These are phyloP conservation scores for Ganoderma lingzhi DNA, from an alignment of 1,284 basidiomycete species.

Conservation along the genomic window DNA sequence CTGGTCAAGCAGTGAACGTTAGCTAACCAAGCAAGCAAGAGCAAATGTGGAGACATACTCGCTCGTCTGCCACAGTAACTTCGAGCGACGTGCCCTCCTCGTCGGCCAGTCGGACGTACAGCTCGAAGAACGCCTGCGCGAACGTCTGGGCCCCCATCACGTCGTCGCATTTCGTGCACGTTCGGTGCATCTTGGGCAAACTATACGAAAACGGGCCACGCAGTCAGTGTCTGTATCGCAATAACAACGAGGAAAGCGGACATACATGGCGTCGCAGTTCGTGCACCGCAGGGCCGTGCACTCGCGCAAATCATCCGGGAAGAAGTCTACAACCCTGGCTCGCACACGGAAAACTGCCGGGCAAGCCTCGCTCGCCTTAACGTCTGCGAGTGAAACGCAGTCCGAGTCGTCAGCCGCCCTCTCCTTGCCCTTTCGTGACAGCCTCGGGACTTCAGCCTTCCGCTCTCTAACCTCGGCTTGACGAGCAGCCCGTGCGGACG, in stretches of 20 bases:
- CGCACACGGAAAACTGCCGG: conserved; percentile 53
- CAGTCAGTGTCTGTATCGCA: neutral
- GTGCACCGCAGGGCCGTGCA: conserved; percentile 58
- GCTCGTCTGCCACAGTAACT: conserved; percentile 51
- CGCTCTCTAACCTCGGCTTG: conserved; percentile 17
- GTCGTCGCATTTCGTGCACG: conserved; percentile 61
- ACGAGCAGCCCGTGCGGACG: conserved; percentile 18
- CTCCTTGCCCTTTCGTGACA: neutral
- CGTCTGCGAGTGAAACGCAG: conserved; percentile 48
- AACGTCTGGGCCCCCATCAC: conserved; percentile 52
- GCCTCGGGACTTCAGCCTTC: neutral
- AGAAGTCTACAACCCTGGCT: conserved; percentile 63
- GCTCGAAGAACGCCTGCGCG: conserved; percentile 53
- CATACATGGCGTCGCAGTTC: conserved; percentile 60
- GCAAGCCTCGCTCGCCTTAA: conserved; percentile 44
- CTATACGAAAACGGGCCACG: conserved; percentile 41
- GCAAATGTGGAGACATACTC: conserved; percentile 20
- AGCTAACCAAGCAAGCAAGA: neutral
- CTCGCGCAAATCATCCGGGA: conserved; percentile 57
- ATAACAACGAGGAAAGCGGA: conserved; percentile 5
- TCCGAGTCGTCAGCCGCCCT: conserved; percentile 3
- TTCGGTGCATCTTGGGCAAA: conserved; percentile 49
- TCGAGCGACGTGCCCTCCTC: conserved; percentile 49
- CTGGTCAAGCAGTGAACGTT: conserved; percentile 38
- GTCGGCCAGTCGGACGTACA: conserved; percentile 61